Evolutionary conservation across 2,329 filamentous ascomycete genomes (phyloP).

Genomic region (Claviceps fusiformis): DNA sequence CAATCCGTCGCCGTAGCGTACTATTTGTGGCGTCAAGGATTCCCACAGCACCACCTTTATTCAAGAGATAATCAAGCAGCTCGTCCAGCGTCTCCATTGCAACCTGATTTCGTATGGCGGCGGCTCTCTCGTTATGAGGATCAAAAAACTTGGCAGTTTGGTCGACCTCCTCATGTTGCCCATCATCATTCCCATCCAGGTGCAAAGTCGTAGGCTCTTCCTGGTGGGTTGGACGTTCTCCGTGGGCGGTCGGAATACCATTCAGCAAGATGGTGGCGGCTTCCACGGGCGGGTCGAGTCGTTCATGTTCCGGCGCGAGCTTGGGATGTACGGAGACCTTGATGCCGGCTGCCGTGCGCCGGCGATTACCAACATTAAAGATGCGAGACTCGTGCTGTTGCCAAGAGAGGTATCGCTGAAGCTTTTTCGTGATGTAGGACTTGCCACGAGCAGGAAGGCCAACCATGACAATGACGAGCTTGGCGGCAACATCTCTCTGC

Average conservation of each 20-base stretch:
- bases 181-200: constrained; percentile 15
- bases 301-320: constrained; percentile 20
- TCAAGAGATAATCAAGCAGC: constrained; percentile 75
- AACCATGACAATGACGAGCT: constrained; percentile 97
- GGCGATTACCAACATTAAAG: constrained; percentile 92
- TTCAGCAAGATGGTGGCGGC: constrained; percentile 47
- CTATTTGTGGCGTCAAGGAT: constrained; percentile 97
- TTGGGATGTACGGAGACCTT: constrained; percentile 22
- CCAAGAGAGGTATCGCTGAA: constrained; percentile 91
- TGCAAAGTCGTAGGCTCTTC: constrained; percentile 26
- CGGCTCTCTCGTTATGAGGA: constrained; percentile 69
- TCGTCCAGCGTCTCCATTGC: constrained; percentile 89
- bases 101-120: constrained; percentile 77
- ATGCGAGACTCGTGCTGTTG: constrained; percentile 91
- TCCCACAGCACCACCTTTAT: constrained; percentile 72
- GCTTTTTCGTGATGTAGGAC: constrained; percentile 97
- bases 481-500: constrained; percentile 84
- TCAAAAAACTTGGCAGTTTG: constrained; percentile 93
- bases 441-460: constrained; percentile 90
- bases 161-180: constrained; percentile 44
- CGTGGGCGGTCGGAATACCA: constrained; percentile 27
- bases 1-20: constrained; percentile 71
- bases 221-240: constrained; percentile 13
- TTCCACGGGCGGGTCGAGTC: constrained; percentile 32
- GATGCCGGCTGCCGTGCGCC: constrained; percentile 62